Base-by-base conservation (phyloP, 2,329 filamentous ascomycete species). In the Emmonsiellopsis sp. region DNA sequence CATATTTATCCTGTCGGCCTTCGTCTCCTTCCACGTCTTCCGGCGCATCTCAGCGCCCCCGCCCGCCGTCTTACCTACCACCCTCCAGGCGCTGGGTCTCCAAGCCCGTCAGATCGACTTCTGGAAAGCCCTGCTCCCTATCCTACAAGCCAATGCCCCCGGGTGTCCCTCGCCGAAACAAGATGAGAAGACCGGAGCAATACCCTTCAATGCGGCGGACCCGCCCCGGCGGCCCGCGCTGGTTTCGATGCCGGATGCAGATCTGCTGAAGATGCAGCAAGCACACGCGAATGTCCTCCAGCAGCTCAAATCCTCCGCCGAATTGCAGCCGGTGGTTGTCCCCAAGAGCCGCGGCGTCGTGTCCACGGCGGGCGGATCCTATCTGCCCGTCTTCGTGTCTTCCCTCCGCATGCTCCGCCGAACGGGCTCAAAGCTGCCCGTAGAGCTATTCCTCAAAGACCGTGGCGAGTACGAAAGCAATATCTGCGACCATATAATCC, bases 331-430 rank as follows among this genome's bases (percentile, higher is more conserved):
- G 14, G 64, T 67, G 8, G 58, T 54, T 52, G 54, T 57, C 33
- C 56, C 50, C 59, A 58, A 54, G 42, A 58, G 60, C 11, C 56
- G 55, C 36, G 68, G 68, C 13, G 61, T 71, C 42, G 68, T 68
- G n/a, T 63, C 61, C 13, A 62, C 74, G 11, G 74, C 71, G 0
- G 72, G 71, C 13, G 71, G 61, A 1, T 54, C 57, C 9, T 67
- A 65, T 48, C 58, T 67, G 17, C 65, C 67, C 7, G 61, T 64
- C 6, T 58, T 69, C 6, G 57, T 66, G 11, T 60, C 64, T 2
- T 63, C 62, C 2, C 55, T 71, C 7, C 61, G 61, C 2, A 68
- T 71, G 64, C 56, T 71, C 11, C 61, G 69, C 2, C 57, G 64
- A 4, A 62, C 64, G 7, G 65, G 66, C 5, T 66, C 62, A 10